These are phyloP conservation scores for Berberis vulgaris DNA, from an alignment of 164 flowering plant species.

Conservation along the genomic window DNA sequence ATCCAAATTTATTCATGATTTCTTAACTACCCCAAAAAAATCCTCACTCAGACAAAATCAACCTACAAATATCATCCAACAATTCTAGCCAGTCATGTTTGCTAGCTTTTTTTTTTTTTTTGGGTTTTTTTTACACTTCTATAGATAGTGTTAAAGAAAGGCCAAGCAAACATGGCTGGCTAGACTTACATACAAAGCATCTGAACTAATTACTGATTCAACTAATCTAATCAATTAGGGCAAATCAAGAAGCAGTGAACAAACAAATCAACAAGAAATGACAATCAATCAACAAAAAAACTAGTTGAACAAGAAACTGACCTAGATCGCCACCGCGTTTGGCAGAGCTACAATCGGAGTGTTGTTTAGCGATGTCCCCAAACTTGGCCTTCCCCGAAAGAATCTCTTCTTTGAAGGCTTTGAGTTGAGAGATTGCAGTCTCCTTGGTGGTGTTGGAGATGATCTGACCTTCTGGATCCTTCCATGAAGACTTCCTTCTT, in stretches of 20 bases:
- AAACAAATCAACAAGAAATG: background rate
- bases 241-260: no score
- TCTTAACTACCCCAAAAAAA: no score
- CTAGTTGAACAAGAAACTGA: constrained; percentile 14
- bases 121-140: no score
- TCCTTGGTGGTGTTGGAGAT: constrained; percentile 66
- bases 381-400: constrained; percentile 65
- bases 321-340: constrained; percentile 99
- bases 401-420: constrained; percentile 55
- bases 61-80: no score
- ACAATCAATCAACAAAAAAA: background rate
- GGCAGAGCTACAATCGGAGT: constrained; percentile 94
- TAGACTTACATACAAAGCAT: no score
- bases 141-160: no score
- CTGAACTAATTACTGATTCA: background rate
- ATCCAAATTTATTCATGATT: no score
- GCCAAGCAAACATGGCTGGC: no score
- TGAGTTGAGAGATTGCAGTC: constrained; percentile 63
- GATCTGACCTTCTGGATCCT: constrained; percentile 80
- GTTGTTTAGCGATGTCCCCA: constrained; percentile 55
- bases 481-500: constrained; percentile 88
- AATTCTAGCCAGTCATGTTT: no score
- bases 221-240: no score
- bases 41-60: no score
- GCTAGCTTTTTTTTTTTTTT: no score